phyloP scores from a whole-genome alignment of 371 early-diverging fungal genomes.

The Mucor indicus region DNA sequence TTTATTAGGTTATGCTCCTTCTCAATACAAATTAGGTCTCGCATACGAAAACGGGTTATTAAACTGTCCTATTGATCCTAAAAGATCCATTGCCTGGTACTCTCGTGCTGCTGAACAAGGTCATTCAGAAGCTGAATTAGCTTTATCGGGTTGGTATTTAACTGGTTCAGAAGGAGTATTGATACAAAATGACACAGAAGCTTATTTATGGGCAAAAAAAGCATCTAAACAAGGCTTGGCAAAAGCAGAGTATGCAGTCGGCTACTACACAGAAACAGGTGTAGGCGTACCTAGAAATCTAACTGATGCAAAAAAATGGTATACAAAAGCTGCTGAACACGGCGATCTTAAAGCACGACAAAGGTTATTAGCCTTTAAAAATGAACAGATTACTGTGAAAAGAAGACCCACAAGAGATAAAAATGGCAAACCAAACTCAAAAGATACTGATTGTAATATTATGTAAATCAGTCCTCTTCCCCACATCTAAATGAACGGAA shows the following conservation, averaged over 20 bases:
- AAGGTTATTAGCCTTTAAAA: conserved; percentile 29
- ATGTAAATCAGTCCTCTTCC: too few relatives aligned
- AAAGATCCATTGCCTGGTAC: conserved; percentile 93
- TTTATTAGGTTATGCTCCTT: conserved; percentile 87
- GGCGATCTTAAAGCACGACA: conserved; percentile 69
- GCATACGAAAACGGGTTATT: conserved; percentile 93
- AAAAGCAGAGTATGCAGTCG: conserved; percentile 84
- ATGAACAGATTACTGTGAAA: conserved; percentile 27
- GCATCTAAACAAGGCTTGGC: conserved; percentile 77
- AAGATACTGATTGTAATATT: conserved; percentile 30
- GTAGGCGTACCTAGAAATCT: conserved; percentile 64
- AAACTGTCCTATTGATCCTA: conserved; percentile 78
- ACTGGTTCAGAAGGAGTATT: conserved; percentile 73
- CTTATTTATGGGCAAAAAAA: conserved; percentile 84
- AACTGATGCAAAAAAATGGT: conserved; percentile 75
- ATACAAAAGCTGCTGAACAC: conserved; percentile 66
- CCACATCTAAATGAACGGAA: too few relatives aligned
- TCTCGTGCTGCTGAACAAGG: conserved; percentile 87
- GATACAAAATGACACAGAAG: conserved; percentile 73
- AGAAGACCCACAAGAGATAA: conserved; percentile 28
- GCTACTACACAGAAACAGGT: conserved; percentile 82
- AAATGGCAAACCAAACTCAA: conserved; percentile 22
- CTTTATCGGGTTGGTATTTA: conserved; percentile 86
- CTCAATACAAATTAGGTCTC: conserved; percentile 87
- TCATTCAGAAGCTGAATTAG: conserved; percentile 75